Evolutionary conservation across 1,284 basidiomycete genomes (phyloP).

Genomic region (Caloboletus firmus): DNA sequence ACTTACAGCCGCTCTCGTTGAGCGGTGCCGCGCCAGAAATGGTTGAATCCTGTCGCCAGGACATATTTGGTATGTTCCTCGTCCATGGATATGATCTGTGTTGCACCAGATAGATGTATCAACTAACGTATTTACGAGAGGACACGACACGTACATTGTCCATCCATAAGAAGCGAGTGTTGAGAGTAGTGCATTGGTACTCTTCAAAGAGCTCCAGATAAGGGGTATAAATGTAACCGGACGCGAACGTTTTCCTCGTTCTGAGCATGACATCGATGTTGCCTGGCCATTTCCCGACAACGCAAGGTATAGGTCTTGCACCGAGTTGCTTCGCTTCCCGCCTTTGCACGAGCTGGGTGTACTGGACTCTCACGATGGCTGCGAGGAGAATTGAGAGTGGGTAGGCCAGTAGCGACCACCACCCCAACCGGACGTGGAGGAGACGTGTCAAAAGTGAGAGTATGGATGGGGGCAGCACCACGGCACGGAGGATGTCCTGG

Average conservation of each 20-base stretch:
- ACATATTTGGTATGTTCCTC: conserved; percentile 66
- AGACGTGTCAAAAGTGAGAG: conserved; percentile 10
- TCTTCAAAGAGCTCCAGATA: conserved; percentile 66
- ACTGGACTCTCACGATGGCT: conserved; percentile 38
- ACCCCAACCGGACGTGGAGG: conserved; percentile 20
- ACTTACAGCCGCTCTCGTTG: conserved; percentile 66
- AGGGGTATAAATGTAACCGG: conserved; percentile 58
- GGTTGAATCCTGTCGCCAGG: conserved; percentile 62
- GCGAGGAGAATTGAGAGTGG: conserved; percentile 43
- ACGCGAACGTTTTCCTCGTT: conserved; percentile 54
- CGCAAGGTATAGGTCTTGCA: conserved; percentile 52
- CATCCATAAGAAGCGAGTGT: conserved; percentile 62
- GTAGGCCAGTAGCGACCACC: conserved; percentile 39
- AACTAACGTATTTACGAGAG: background rate
- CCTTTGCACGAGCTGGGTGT: conserved; percentile 38
- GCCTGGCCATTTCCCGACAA: conserved; percentile 71
- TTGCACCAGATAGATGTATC: background rate
- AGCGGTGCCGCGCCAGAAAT: conserved; percentile 61
- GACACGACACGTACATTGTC: conserved; percentile 51
- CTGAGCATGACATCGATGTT: conserved; percentile 65
- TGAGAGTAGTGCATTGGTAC: conserved; percentile 66
- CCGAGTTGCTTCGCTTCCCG: conserved; percentile 48
- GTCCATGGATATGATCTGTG: conserved; percentile 71
- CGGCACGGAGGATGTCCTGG: conserved; percentile 19
- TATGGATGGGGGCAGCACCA: conserved; percentile 20